Evolutionary conservation across 2,329 filamentous ascomycete species (phyloP).

Genomic region (Diaporthe sp.): DNA sequence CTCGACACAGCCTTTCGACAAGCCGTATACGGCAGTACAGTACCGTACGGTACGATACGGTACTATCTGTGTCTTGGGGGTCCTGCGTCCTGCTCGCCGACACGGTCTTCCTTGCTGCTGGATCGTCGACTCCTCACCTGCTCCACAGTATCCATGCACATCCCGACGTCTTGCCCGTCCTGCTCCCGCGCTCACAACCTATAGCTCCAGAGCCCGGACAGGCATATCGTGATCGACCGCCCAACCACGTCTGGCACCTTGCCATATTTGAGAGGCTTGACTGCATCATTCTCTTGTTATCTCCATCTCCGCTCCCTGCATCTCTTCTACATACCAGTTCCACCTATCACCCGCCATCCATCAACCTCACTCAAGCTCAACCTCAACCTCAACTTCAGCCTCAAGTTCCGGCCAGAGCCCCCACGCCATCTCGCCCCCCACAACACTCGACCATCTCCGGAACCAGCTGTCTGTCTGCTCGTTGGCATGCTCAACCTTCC

Average conservation of each 20-base stretch:
- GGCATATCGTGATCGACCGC: slow-evolving; percentile 36
- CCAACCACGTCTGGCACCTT: slow-evolving; percentile 32
- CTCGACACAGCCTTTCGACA: not conserved
- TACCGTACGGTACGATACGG: no score
- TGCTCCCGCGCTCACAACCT: slow-evolving; percentile 29
- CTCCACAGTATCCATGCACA: slow-evolving; percentile 35
- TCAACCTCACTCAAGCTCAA: not conserved
- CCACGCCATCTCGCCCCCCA: not conserved
- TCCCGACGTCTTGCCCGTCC: slow-evolving; percentile 28
- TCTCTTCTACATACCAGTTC: not conserved
- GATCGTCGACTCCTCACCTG: slow-evolving; percentile 34
- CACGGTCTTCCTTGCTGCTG: slow-evolving; percentile 29
- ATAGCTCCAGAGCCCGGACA: slow-evolving; percentile 20
- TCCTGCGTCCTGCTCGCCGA: slow-evolving; percentile 19
- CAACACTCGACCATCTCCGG: not conserved
- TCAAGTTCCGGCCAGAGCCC: not conserved
- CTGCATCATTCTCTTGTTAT: slow-evolving; percentile 10
- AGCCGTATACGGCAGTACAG: slow-evolving; percentile 1
- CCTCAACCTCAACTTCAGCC: not conserved
- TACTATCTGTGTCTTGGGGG: not conserved
- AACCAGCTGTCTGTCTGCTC: slow-evolving; percentile 8
- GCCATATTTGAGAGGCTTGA: slow-evolving; percentile 25
- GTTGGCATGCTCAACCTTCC: slow-evolving; percentile 22
- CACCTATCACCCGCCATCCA: not conserved
- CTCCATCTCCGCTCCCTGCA: slow-evolving; percentile 20